These are phyloP conservation scores for Picochlorum sp. DNA, from an alignment of 139 green algal species.

Conservation along the genomic window DNA sequence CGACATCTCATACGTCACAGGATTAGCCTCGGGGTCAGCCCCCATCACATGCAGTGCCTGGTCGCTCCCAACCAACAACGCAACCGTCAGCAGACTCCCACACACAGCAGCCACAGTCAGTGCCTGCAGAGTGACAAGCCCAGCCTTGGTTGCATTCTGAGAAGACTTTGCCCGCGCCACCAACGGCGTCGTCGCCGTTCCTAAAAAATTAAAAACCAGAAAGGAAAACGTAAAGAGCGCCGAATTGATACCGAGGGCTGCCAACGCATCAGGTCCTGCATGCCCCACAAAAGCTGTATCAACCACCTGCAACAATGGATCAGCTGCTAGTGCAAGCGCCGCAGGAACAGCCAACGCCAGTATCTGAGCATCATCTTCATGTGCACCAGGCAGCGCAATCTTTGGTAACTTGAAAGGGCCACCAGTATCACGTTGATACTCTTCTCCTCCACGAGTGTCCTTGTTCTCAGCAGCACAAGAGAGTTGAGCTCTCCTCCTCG, in stretches of 20 bases:
- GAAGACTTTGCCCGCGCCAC: constrained; percentile 41
- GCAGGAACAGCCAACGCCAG: constrained; percentile 42
- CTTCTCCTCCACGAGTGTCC: not conserved
- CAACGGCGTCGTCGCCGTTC: constrained; percentile 60
- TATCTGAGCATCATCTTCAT: constrained; percentile 41
- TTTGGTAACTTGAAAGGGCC: not conserved
- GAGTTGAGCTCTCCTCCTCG: too few relatives aligned
- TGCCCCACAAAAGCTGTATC: constrained; percentile 57
- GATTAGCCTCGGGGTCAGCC: constrained; percentile 21
- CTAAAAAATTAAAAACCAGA: constrained; percentile 73
- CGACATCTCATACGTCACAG: constrained; percentile 27
- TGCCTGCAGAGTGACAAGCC: constrained; percentile 27
- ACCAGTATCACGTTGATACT: not conserved
- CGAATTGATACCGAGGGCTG: constrained; percentile 59
- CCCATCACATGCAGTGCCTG: constrained; percentile 46
- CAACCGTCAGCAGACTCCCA: constrained; percentile 26
- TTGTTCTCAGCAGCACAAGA: not conserved
- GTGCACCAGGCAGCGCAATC: not conserved
- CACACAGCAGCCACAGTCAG: constrained; percentile 30
- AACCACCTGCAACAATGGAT: constrained; percentile 53
- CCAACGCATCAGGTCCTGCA: constrained; percentile 44
- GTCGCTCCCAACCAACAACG: constrained; percentile 19
- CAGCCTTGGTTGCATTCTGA: constrained; percentile 24
- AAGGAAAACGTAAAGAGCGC: constrained; percentile 61
- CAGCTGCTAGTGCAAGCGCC: constrained; percentile 51